A percentile compares a stretch with the other conserved stretches of the same genome.
phyloP scores from a whole-genome alignment of 306 rosid genomes.

The Castanea sativa region DNA sequence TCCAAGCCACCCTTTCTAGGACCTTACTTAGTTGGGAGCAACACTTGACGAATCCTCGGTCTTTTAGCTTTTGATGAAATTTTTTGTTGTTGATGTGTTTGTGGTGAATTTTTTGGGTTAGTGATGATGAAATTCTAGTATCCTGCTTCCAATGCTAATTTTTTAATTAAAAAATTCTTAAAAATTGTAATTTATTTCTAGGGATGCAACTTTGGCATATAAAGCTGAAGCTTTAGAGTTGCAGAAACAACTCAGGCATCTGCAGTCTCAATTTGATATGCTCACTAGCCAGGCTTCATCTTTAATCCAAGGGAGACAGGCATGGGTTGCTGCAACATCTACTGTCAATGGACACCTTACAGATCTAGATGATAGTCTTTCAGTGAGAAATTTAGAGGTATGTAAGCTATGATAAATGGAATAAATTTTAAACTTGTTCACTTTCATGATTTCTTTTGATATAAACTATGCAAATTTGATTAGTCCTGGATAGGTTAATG shows the following conservation, averaged over 20 bases:
- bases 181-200: constrained; percentile 15
- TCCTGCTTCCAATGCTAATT: background rate
- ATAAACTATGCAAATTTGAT: background rate
- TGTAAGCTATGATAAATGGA: background rate
- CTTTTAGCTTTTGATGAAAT: background rate
- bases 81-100: too few relatives aligned
- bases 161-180: background rate
- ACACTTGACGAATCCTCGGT: background rate
- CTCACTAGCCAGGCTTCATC: constrained; percentile 76
- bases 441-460: background rate
- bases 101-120: background rate
- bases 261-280: constrained; percentile 83
- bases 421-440: background rate
- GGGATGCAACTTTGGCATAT: constrained; percentile 77
- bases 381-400: constrained; percentile 88
- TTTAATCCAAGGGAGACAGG: constrained; percentile 87
- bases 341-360: constrained; percentile 81
- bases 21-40: background rate
- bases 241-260: constrained; percentile 68
- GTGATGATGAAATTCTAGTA: background rate
- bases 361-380: constrained; percentile 70
- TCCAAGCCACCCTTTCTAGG: background rate
- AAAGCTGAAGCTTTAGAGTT: constrained; percentile 75
- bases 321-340: constrained; percentile 93
- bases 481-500: background rate